Conservation (phyloP, 495 filamentous ascomycete species). For the Talaromyces liani region DNA sequence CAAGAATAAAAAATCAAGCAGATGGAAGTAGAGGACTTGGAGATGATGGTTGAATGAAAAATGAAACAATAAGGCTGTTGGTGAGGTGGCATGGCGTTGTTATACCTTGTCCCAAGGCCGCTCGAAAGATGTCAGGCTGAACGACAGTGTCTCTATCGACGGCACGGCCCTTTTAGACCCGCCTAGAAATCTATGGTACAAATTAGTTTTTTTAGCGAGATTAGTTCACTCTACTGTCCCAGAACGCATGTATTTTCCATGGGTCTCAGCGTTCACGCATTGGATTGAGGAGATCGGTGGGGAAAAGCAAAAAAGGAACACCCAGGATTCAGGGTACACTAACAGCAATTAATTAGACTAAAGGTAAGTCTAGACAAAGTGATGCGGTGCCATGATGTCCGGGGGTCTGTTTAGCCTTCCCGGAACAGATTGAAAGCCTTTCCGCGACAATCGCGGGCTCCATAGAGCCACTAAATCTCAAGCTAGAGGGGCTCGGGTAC, state of each 20-base stretch:
- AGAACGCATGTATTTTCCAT: neutral
- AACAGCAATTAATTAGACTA: neutral
- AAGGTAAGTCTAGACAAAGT: neutral
- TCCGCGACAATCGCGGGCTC: neutral
- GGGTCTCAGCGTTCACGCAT: neutral
- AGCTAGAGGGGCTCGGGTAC: neutral
- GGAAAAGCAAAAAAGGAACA: neutral
- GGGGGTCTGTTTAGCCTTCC: neutral
- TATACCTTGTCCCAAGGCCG: neutral
- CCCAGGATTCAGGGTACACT: neutral
- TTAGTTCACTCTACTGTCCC: neutral
- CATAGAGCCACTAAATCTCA: neutral
- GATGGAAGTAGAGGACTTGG: neutral
- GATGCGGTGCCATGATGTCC: neutral
- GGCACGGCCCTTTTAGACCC: neutral
- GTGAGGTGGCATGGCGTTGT: neutral
- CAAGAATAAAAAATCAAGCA: neutral
- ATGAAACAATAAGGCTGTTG: neutral
- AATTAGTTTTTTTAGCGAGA: neutral
- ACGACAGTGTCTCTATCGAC: neutral
- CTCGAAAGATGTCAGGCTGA: neutral
- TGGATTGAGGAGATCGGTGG: neutral
- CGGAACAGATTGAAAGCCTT: neutral
- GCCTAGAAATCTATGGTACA: neutral
- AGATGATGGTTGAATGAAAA: neutral